Base-by-base conservation (phyloP, 176 grass and related monocot species). In the Aegilops longissima region DNA sequence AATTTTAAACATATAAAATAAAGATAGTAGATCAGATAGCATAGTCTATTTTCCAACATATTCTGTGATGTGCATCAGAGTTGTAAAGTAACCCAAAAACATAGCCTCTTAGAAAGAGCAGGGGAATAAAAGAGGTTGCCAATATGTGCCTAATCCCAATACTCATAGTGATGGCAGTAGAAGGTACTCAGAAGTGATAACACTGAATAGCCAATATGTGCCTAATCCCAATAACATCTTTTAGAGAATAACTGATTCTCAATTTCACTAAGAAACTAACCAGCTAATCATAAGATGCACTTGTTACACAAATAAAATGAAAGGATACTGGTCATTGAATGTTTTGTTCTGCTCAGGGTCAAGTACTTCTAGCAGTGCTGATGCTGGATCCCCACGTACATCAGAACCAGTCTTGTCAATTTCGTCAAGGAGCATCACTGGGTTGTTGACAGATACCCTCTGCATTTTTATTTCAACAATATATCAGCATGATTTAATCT, bases 331-430 rank as follows among this genome's bases (percentile, higher is more conserved):
- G 76, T 99, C 97, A 80, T 92, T 99, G 89, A 99, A 99, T 36
- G 94, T 85, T 80, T 88, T 93, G 59, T 99, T 99, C 76, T 96
- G 97, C 72, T 99, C 94, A 45, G 97, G 97, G 47, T 99, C 97
- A 78, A 99, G 97, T 92, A 99, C 97, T 96, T 99, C 97, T 72
- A 99, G 85, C 38, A 99, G 91, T 47, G 97, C 97, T 80, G 97
- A 99, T 88, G 97, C 94, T 65, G 97, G 97, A 84, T 99, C 97
- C 9, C 97, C 97, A 80, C 94, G 93, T 72, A 96, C 92, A 86
- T 99, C 97, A 79, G 97, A 99, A 89, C 97, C 97, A 45, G 97
- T 99, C 85, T 99, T 99, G 85, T 99, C 97, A 83, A 99, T 93
- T 91, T 99, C 97, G n/a, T 99, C 97, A 79, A 99, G 92, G 83